Evolutionary conservation across 495 filamentous ascomycete genomes (phyloP).

Genomic region (Entonaema liquescens): DNA sequence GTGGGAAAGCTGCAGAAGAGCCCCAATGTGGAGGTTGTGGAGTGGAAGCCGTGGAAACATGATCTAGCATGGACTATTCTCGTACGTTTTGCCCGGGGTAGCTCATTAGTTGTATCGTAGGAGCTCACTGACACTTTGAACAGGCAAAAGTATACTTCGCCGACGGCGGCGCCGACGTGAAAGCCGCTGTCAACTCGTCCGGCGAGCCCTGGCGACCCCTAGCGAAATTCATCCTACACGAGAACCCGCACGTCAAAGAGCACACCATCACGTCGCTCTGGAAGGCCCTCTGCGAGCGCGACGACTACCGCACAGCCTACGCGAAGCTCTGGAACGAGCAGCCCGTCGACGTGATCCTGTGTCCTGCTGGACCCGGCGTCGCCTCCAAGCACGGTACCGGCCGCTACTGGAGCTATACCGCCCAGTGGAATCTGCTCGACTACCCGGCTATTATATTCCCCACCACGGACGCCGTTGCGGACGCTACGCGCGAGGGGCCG

Average conservation of each 20-base stretch:
- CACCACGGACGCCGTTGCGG: constrained; percentile 50
- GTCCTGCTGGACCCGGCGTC: constrained; percentile 66
- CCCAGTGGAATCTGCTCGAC: constrained; percentile 78
- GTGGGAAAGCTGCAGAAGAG: constrained; percentile 60
- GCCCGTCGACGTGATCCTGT: constrained; percentile 74
- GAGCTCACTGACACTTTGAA: not conserved
- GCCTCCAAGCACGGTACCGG: constrained; percentile 68
- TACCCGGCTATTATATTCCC: constrained; percentile 70
- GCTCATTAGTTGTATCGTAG: not conserved
- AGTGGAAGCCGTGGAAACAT: constrained; percentile 73
- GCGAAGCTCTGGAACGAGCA: constrained; percentile 66
- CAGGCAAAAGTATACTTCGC: constrained; percentile 56
- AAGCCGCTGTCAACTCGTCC: constrained; percentile 57
- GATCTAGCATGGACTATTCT: constrained; percentile 67
- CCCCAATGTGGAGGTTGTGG: constrained; percentile 63
- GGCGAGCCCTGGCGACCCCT: constrained; percentile 66
- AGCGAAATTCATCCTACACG: constrained; percentile 56
- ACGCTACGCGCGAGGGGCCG: constrained; percentile 44
- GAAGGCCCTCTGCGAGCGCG: constrained; percentile 53
- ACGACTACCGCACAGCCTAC: constrained; percentile 67
- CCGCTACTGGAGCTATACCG: constrained; percentile 76
- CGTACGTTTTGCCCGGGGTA: constrained; percentile 37
- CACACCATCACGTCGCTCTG: constrained; percentile 50
- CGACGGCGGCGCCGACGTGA: constrained; percentile 66
- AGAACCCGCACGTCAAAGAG: constrained; percentile 56